Evolutionary conservation across 2,329 filamentous ascomycete genomes (phyloP).

Genomic region (Fusarium musae): DNA sequence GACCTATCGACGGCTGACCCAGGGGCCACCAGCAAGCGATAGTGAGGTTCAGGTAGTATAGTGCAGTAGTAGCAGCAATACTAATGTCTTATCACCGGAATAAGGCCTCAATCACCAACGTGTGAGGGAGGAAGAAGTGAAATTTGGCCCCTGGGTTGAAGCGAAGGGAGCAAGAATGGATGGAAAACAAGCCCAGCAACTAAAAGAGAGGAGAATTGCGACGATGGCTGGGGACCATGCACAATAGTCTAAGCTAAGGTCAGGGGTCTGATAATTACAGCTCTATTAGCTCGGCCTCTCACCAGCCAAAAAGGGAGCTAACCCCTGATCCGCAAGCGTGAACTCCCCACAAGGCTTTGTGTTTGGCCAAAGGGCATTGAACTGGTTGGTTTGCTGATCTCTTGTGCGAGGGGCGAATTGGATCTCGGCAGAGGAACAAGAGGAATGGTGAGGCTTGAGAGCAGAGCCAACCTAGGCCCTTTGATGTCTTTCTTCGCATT

Average conservation of each 20-base stretch:
- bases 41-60: slow-evolving; percentile 8
- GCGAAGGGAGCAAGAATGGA: slow-evolving; percentile 30
- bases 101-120: slow-evolving; percentile 25
- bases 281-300: not conserved
- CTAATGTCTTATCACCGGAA: slow-evolving; percentile 36
- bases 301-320: slow-evolving; percentile 11
- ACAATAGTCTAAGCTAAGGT: slow-evolving; percentile 28
- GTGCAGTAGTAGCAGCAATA: slow-evolving; percentile 8
- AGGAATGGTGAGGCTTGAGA: slow-evolving; percentile 27
- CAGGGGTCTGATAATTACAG: slow-evolving; percentile 31
- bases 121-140: slow-evolving; percentile 21
- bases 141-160: slow-evolving; percentile 28
- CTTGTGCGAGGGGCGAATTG: slow-evolving; percentile 7
- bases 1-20: slow-evolving; percentile 14
- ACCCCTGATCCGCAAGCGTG: slow-evolving; percentile 29
- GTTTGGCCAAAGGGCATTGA: not conserved
- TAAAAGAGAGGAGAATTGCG: slow-evolving; percentile 27
- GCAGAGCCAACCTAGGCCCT: slow-evolving; percentile 1
- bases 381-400: slow-evolving; percentile 9
- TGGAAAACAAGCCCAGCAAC: slow-evolving; percentile 14
- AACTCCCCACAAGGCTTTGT: slow-evolving; percentile 26
- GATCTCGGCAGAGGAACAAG: not conserved
- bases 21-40: slow-evolving; percentile 23
- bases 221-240: slow-evolving; percentile 38
- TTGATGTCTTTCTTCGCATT: slow-evolving; percentile 7